Evolutionary conservation across 179 eudicot genomes (phyloP), one percentile per base, ranked within the genome.

Genomic region (Nepenthes alata): DNA sequence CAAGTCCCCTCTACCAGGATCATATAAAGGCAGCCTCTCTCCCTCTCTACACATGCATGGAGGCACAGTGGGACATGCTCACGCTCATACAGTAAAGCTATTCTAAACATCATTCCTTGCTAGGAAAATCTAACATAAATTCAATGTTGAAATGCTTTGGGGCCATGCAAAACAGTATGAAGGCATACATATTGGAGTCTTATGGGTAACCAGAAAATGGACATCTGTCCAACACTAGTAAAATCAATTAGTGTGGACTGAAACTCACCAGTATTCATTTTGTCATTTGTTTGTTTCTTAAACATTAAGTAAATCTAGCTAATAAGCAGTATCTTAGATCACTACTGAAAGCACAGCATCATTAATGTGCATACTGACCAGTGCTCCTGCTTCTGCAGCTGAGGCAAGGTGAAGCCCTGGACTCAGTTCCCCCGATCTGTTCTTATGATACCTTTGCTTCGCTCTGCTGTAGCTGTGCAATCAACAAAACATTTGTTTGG

Each of bases 301-400:
- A 58, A 13, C 48, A n/a, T 41, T 41, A 7, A 41, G 6, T 41
- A 41, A 7, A 41, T 41, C 45, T 41, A 41, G 45, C 5, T 0
- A 41, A 7, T 7, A 25, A 41, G 45, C 45, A 41, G 45, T 4
- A 45, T 0, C 4, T 2, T 4, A 47, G 16, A 59, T n/a, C 34
- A 61, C 12, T 35, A 11, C 45, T 14, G 11, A 5, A 12, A 61
- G 3, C 10, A 50, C 35, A 2, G 11, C 6, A 35, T 61, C 6
- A 35, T 41, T 41, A 61, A 35, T 3, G 11, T n/a, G 36, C 47
- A 62, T 53, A 87, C 94, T 68, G 53, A 94, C 99, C 96, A 94
- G 72, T 39, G 75, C 91, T 78, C 99, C 99, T 48, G 97, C 97
- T 75, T 94, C 97, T 34, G 96, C 99, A 69, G 99, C 99, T 58